Evolutionary conservation across 805 yeast genomes (phyloP), one percentile per base, ranked within the genome.

Genomic region (Teunomyces gatunensis): DNA sequence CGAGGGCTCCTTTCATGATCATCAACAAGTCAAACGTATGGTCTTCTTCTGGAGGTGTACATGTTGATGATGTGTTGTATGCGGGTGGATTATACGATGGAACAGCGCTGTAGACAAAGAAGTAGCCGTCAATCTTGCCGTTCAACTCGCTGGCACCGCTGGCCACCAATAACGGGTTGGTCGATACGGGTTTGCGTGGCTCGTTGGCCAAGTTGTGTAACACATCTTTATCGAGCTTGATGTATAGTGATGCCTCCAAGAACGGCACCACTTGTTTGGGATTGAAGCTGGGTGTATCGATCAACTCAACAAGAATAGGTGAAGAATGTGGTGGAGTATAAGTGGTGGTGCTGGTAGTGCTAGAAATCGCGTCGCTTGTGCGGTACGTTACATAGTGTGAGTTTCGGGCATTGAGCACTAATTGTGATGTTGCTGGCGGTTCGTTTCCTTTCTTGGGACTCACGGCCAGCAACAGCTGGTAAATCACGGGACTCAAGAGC

Each of bases 71-170:
- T 35, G 64, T 68, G 11, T 73, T 75, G 55, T 85, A 85, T 0
- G 72, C 64, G 1, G 91, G 91, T 0, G 89, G 89, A 42, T 69
- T 71, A 28, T 69, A 55, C 18, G 79, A 73, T 0, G 95, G 94
- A 2, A 86, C 78, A 2, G 88, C 84, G 47, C 84, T 78, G 61
- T 85, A 87, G 41, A 84, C 81, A 32, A 85, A 73, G 37, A 85
- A 70, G 60, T 87, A 87, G 0, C 91, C 92, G 59, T 85, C 85
- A n/a, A 87, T 77, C 28, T 80, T 73, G 4, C 90, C 91, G 59
- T 87, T 85, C 54, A 87, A 64, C 50, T 85, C 92, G 37, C 88
- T 79, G 4, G 90, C 87, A 1, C 94, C 94, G 33, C 89, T 82
- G 4, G 89, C 92, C 3, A 84, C 87, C 10, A 87, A 62, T 47